phyloP scores from a whole-genome alignment of 1,284 basidiomycete genomes.

The Megacollybia platyphylla region DNA sequence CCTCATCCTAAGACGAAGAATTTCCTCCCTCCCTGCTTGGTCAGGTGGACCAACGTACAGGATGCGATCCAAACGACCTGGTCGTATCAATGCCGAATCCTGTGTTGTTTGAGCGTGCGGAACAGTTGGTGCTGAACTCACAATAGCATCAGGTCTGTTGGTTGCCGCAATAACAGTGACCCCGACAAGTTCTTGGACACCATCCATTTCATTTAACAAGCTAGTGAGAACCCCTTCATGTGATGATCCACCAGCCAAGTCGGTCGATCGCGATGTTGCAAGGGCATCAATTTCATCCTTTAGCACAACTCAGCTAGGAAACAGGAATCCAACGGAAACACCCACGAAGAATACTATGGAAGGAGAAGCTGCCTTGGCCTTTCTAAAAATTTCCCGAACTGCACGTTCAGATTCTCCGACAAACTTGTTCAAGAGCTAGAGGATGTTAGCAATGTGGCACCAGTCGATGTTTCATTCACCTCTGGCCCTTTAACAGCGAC shows the following conservation, averaged over 20 bases:
- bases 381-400: constrained; percentile 90
- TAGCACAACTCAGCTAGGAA: constrained; percentile 1
- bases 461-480: constrained; percentile 26
- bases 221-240: constrained; percentile 89
- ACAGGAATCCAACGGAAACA: constrained; percentile 7
- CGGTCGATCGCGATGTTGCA: constrained; percentile 63
- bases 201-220: constrained; percentile 97
- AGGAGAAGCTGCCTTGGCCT: constrained; percentile 87
- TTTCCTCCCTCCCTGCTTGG: constrained; percentile 66
- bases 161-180: constrained; percentile 95
- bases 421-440: constrained; percentile 87
- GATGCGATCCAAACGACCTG: constrained; percentile 91
- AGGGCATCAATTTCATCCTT: constrained; percentile 98
- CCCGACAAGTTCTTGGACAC: constrained; percentile 85
- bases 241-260: constrained; percentile 36
- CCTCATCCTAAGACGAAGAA: constrained; percentile 65
- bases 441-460: constrained; percentile 5
- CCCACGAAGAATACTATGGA: constrained; percentile 94
- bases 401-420: constrained; percentile 96
- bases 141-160: constrained; percentile 88
- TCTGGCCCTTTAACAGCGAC: constrained; percentile 98
- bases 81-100: constrained; percentile 92
- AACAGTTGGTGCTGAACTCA: constrained; percentile 21
- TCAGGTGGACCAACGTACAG: constrained; percentile 93
- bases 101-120: constrained; percentile 16